phyloP scores from a whole-genome alignment of 768 basidiomycete species.

The Mycena amicta region DNA sequence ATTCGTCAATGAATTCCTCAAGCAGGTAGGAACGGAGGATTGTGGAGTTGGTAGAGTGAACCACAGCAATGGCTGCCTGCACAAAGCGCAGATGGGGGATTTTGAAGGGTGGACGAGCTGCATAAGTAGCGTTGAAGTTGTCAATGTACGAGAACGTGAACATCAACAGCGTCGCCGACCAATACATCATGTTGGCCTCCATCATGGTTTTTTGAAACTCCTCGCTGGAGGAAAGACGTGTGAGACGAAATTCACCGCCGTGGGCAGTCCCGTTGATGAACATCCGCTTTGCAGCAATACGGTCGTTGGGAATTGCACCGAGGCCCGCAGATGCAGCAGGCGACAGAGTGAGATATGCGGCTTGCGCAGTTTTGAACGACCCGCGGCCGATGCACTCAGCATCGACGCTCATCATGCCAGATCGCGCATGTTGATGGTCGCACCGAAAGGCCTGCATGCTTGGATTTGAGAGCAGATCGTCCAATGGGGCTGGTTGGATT shows the following conservation, averaged over 20 bases:
- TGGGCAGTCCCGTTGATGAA: background rate
- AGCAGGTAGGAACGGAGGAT: conserved; percentile 12
- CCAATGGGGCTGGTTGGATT: too few species aligned
- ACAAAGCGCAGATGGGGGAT: background rate
- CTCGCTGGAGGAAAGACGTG: too few species aligned
- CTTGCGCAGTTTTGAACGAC: too few species aligned
- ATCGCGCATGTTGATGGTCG: too few species aligned
- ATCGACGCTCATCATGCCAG: too few species aligned
- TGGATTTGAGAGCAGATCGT: too few species aligned
- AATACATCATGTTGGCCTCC: background rate
- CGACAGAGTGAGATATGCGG: too few species aligned
- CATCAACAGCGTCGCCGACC: background rate
- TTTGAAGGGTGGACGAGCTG: background rate
- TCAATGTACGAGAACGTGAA: background rate
- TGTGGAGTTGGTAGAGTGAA: background rate
- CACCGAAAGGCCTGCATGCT: too few species aligned
- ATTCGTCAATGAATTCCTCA: conserved; percentile 17
- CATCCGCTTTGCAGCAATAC: background rate
- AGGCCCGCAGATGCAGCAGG: too few species aligned
- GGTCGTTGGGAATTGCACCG: too few species aligned
- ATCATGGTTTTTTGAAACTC: background rate
- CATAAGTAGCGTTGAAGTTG: background rate
- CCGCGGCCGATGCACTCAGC: too few species aligned
- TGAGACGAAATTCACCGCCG: background rate
- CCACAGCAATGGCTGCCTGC: background rate